phyloP scores from a whole-genome alignment of 768 basidiomycete species.

The Kwoniella heveanensis region DNA sequence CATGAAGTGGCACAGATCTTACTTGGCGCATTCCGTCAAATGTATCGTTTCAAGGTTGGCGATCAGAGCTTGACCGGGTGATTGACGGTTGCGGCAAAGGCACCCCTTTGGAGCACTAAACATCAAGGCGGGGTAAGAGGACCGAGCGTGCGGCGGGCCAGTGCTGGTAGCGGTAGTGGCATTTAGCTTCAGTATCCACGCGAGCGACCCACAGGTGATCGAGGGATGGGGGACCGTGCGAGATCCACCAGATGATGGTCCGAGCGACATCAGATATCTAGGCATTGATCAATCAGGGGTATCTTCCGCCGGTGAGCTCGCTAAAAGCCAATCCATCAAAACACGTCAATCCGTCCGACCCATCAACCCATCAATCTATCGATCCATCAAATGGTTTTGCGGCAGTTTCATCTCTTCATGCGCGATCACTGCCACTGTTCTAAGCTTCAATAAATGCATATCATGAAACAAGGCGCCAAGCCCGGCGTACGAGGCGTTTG shows the following conservation, averaged over 20 bases:
- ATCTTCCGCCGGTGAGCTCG: too few relatives aligned
- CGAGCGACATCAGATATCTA: constrained; percentile 1
- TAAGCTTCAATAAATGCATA: neutral
- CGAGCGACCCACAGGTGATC: neutral
- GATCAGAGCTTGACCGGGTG: neutral
- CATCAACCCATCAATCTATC: too few relatives aligned
- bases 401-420: neutral
- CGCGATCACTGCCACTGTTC: too few relatives aligned
- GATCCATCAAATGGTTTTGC: neutral
- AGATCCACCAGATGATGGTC: neutral
- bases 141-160: neutral
- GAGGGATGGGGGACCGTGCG: too few relatives aligned
- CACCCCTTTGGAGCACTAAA: neutral
- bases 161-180: neutral
- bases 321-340: too few relatives aligned
- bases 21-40: too few relatives aligned
- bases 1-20: too few relatives aligned
- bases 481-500: neutral
- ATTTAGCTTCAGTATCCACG: too few relatives aligned
- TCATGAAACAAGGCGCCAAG: neutral
- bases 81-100: neutral
- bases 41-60: neutral
- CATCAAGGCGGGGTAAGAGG: neutral
- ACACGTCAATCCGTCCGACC: too few relatives aligned
- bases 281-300: neutral